Percentiles rank a stretch among this genome's conserved stretches.
phyloP scores from a whole-genome alignment of 2,329 filamentous ascomycete genomes.

The Paramyrothecium sp. region DNA sequence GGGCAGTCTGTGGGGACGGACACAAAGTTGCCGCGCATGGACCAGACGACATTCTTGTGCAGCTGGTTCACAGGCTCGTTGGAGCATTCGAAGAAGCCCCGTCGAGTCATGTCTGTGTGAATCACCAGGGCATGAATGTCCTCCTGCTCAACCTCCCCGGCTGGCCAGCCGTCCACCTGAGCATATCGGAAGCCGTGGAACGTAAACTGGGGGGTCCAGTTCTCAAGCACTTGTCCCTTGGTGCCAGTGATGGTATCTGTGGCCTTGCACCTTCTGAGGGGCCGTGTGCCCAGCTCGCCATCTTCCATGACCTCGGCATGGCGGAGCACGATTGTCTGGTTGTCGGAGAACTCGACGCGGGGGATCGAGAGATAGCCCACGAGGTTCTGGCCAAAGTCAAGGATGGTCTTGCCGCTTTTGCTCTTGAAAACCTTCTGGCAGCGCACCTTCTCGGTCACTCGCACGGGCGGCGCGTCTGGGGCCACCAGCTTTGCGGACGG shows the following conservation, averaged over 20 bases:
- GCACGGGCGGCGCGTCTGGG: background rate
- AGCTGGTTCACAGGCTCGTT: slow-evolving; percentile 51
- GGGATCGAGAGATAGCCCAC: slow-evolving; percentile 47
- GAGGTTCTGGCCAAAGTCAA: slow-evolving; percentile 60
- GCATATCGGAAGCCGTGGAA: slow-evolving; percentile 56
- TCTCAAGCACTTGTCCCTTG: slow-evolving; percentile 11
- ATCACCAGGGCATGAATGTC: slow-evolving; percentile 30
- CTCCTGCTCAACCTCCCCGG: slow-evolving; percentile 12
- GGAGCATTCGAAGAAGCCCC: slow-evolving; percentile 50
- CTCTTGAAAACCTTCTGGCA: slow-evolving; percentile 21
- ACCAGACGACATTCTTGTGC: slow-evolving; percentile 54
- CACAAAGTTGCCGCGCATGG: slow-evolving; percentile 58
- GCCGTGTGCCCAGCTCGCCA: slow-evolving; percentile 35
- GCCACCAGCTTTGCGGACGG: background rate
- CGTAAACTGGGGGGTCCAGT: slow-evolving; percentile 48
- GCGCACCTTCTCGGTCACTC: background rate
- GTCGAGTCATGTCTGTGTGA: slow-evolving; percentile 50
- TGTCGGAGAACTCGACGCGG: slow-evolving; percentile 30
- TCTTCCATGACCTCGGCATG: slow-evolving; percentile 57
- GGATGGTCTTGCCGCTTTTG: slow-evolving; percentile 40
- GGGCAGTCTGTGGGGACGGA: slow-evolving; percentile 58
- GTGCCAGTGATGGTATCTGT: slow-evolving; percentile 4
- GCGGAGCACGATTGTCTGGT: slow-evolving; percentile 40
- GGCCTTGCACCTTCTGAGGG: slow-evolving; percentile 14
- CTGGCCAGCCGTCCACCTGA: slow-evolving; percentile 41